Conservation (phyloP, 1,284 basidiomycete species). For the Boletus hoseneyae region DNA sequence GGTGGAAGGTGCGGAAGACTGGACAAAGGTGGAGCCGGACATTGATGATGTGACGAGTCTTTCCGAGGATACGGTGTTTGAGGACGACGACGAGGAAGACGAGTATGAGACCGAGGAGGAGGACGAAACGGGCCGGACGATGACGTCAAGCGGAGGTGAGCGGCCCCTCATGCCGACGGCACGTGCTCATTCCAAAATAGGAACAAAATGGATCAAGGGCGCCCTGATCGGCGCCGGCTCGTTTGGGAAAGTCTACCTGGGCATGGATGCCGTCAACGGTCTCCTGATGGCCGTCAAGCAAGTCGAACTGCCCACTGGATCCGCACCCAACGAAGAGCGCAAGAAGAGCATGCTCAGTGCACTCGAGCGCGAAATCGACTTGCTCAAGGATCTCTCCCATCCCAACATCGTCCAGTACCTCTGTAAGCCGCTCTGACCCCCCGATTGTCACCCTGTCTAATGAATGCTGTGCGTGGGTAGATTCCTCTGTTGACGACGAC, state of each 20-base stretch:
- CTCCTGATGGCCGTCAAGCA: constrained; percentile 99
- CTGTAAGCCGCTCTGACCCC: constrained; percentile 49
- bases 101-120: constrained; percentile 47
- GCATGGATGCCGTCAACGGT: constrained; percentile 94
- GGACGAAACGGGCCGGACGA: constrained; percentile 51
- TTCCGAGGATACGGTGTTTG: constrained; percentile 45
- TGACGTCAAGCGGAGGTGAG: constrained; percentile 66
- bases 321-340: constrained; percentile 86
- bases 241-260: constrained; percentile 94
- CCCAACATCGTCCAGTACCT: constrained; percentile 98
- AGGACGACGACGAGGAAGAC: constrained; percentile 41
- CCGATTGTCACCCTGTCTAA: neutral
- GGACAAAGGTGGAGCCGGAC: constrained; percentile 59
- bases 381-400: constrained; percentile 93
- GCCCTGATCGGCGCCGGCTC: constrained; percentile 97
- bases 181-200: constrained; percentile 34
- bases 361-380: constrained; percentile 93
- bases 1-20: constrained; percentile 57
- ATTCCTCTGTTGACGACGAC: constrained; percentile 85
- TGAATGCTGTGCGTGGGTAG: constrained; percentile 37
- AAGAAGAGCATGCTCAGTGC: constrained; percentile 96
- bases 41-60: constrained; percentile 39
- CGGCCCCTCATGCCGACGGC: constrained; percentile 1
- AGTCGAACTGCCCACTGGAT: constrained; percentile 89
- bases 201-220: constrained; percentile 98